Conservation (phyloP, 345 rosid genomes). For the Citrus cavaleriei region DNA sequence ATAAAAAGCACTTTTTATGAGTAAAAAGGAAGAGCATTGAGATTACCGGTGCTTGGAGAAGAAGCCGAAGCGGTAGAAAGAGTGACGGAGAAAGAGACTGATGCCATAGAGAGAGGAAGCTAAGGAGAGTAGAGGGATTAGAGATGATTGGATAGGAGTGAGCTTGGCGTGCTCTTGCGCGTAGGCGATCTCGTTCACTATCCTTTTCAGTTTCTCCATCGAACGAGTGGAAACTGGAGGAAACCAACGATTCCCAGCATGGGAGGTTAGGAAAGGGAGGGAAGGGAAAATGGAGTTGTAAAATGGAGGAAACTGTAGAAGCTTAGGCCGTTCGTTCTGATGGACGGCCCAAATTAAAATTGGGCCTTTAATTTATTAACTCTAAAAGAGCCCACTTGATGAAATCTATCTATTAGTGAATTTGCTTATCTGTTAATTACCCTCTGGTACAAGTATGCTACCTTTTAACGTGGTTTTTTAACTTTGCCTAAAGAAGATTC, state of each 20-base stretch:
- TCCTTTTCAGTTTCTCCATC: conserved; percentile 58
- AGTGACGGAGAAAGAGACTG: conserved; percentile 52
- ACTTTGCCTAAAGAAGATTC: too few relatives aligned
- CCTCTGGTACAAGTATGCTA: too few relatives aligned
- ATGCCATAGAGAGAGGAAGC: conserved; percentile 52
- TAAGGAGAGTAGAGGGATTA: conserved; percentile 49
- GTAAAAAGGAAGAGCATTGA: background rate
- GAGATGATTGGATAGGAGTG: conserved; percentile 43
- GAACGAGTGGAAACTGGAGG: background rate
- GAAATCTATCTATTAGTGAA: background rate
- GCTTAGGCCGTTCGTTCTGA: background rate
- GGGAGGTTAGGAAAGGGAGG: background rate
- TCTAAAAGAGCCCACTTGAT: too few relatives aligned
- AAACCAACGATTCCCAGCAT: too few relatives aligned
- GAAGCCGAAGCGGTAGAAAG: conserved; percentile 47
- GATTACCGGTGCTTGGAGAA: conserved; percentile 47
- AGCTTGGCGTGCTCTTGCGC: conserved; percentile 37
- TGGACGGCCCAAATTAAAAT: background rate
- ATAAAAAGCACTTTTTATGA: background rate
- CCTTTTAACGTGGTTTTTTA: too few relatives aligned
- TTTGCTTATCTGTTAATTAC: too few relatives aligned
- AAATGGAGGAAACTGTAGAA: background rate
- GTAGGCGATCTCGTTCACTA: conserved; percentile 64
- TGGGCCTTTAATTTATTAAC: background rate
- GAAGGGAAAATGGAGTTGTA: too few relatives aligned